Evolutionary conservation across 1,139 yeast species (phyloP), one percentile per base, ranked within the genome.

Genomic region (Pichiaceae sp.): DNA sequence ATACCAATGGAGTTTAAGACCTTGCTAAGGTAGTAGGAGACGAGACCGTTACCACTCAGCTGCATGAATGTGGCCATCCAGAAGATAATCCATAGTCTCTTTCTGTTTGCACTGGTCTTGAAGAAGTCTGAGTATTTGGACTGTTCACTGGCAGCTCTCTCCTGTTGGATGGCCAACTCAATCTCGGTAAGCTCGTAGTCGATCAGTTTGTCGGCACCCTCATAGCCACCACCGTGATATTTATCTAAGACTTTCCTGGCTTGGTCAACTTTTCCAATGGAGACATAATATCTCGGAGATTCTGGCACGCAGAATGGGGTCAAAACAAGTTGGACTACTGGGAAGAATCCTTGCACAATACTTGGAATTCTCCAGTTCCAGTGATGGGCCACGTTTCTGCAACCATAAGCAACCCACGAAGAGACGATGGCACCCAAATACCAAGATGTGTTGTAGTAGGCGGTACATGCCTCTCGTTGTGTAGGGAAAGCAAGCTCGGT

Each of bases 361-460:
- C 66, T 60, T 26, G 71, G 70, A 47, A 65, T 61, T 51, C 72
- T 57, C 68, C 70, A 66, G 16, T 57, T 46, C 66, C 69, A 62
- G n/a, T 35, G 39, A 17, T 31, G 25, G 35, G 54, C 49, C 15
- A 47, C 39, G 12, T 45, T 43, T 37, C 48, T 52, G 17, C 74
- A 64, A 31, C 75, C 76, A 44, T 60, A 68, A 5, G 75, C 63
- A 32, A 69, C 64, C 67, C 75, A 65, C 4, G 79, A 72, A 3
- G 79, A 78, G 31, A 72, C 47, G 20, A 70, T 50, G 4, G 78
- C 72, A 34, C 81, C 81, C 34, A 71, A 48, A 50, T 69, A 61
- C 72, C 74, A 69, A 54, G 68, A 68, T 36, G 66, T 66, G 56
- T 69, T 70, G 60, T 72, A 74, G 65, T 54, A 66, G 65, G 70